Base-by-base conservation (phyloP, 108 stramenopile species). In the Heterococcus sp. region DNA sequence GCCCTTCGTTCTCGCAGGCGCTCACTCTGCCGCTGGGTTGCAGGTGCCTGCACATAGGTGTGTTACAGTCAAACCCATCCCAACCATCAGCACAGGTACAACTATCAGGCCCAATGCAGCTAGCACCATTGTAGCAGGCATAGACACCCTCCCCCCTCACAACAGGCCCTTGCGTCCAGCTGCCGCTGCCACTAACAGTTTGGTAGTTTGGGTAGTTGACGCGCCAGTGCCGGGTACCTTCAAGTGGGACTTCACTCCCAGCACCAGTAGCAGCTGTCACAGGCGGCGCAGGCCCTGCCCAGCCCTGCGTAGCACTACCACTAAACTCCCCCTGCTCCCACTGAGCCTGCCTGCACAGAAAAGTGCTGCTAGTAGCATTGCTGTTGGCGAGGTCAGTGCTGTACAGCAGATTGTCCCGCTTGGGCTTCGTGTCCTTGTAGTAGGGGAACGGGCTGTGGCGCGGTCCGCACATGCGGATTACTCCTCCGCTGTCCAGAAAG, bases 241-340 rank as follows among this genome's bases (percentile, higher is more conserved):
- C 89, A 36, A 87, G 74, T 3, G 84, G 84, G 64, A 84, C 78
- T 36, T 80, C 78, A 4, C 39, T 82, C 37, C 86, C 86, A 14
- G 86, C 74, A 0, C 86, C 88, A 8, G 69, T 67, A 1, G 68
- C 81, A 3, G 29, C 30, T 21, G 35, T 38, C n/a, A n/a, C n/a
- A n/a, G n/a, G n/a, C n/a, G n/a, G n/a, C n/a, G n/a, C n/a, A n/a
- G n/a, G n/a, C n/a, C n/a, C n/a, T 66, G 89, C 0, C 27, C 34
- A 35, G 28, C 3, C 63, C 35, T 65, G 28, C 14, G 89, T 89
- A 27, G 90, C 91, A 71, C 91, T 87, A 72, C 92, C 92, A 32
- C 85, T 73, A 75, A 89, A 93, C 73, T 93, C 90, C 11, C 93
- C 93, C 73, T 94, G 93, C 58, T 74, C 78, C 93, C 93, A 94